phyloP scores from a whole-genome alignment of 352 stramenopile species.

The Pythium plurisporium region DNA sequence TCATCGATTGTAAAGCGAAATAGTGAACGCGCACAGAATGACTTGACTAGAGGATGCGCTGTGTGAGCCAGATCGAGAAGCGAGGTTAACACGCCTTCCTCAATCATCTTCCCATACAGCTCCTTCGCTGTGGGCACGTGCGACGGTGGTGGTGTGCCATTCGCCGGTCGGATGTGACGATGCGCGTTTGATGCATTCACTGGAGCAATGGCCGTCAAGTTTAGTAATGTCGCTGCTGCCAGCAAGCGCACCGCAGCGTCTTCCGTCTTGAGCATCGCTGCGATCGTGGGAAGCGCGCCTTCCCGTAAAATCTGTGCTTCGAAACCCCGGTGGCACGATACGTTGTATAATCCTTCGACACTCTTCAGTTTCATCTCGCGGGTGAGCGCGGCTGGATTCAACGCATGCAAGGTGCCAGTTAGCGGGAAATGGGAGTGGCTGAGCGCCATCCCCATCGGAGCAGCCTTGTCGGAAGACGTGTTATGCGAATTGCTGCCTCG shows the following conservation, averaged over 20 bases:
- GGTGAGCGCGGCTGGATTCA: slow-evolving; percentile 26
- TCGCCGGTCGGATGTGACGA: not conserved
- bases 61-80: slow-evolving; percentile 71
- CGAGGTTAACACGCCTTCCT: slow-evolving; percentile 51
- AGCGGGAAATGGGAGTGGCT: not conserved
- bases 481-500: slow-evolving; percentile 20
- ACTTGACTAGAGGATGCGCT: slow-evolving; percentile 55
- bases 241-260: slow-evolving; percentile 62
- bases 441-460: not conserved
- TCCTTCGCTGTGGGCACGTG: slow-evolving; percentile 27
- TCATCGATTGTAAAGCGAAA: slow-evolving; percentile 77
- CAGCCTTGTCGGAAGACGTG: not conserved
- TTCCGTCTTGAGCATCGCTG: slow-evolving; percentile 61
- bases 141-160: slow-evolving; percentile 14
- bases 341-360: slow-evolving; percentile 71
- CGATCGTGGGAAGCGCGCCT: slow-evolving; percentile 55
- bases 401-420: not conserved
- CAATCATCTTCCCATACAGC: slow-evolving; percentile 67
- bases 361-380: slow-evolving; percentile 76
- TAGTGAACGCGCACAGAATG: slow-evolving; percentile 58
- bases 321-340: slow-evolving; percentile 71
- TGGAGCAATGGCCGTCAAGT: slow-evolving; percentile 41
- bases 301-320: slow-evolving; percentile 71
- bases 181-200: not conserved
- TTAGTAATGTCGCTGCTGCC: slow-evolving; percentile 67